A percentile compares a stretch with the other conserved stretches of the same genome.
These are phyloP conservation scores for Trichoderma sp. DNA, from an alignment of 2,329 filamentous ascomycete genomes.

Conservation along the genomic window DNA sequence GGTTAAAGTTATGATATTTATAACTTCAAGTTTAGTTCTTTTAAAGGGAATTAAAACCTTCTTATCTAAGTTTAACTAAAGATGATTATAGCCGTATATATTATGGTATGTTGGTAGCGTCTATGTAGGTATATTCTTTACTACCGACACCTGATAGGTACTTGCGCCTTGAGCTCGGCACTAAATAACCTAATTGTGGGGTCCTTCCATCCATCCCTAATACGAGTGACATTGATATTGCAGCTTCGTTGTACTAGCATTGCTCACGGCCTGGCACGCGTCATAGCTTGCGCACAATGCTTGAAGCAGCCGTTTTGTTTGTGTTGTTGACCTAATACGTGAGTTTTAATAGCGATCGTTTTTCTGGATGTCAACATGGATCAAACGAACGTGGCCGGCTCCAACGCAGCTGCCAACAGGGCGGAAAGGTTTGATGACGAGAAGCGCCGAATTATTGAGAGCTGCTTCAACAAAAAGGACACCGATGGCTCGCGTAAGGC, in stretches of 20 bases:
- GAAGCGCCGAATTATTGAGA: slow-evolving; percentile 91
- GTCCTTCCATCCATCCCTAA: background rate
- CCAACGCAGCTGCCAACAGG: slow-evolving; percentile 42
- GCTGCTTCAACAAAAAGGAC: slow-evolving; percentile 91
- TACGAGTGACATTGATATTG: slow-evolving; percentile 21
- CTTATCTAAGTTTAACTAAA: too few relatives aligned
- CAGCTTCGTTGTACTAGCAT: slow-evolving; percentile 1
- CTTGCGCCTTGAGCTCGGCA: background rate
- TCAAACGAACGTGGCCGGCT: slow-evolving; percentile 46
- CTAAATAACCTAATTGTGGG: background rate
- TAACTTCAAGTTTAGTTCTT: too few relatives aligned
- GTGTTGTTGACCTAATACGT: background rate
- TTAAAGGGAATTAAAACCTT: too few relatives aligned
- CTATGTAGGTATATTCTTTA: background rate
- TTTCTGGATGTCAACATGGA: slow-evolving; percentile 40
- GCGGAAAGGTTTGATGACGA: slow-evolving; percentile 96
- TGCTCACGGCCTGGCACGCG: slow-evolving; percentile 6
- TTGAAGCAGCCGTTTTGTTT: slow-evolving; percentile 30
- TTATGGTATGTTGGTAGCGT: background rate
- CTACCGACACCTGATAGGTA: background rate
- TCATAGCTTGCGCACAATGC: slow-evolving; percentile 12
- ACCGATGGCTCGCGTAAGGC: slow-evolving; percentile 79
- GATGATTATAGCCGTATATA: background rate
- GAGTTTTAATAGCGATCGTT: background rate
- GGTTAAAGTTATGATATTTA: too few relatives aligned